Percentiles rank a stretch among this genome's conserved stretches.
Evolutionary conservation across 768 basidiomycete species (phyloP).

Genomic region (Baorangia bicolor): DNA sequence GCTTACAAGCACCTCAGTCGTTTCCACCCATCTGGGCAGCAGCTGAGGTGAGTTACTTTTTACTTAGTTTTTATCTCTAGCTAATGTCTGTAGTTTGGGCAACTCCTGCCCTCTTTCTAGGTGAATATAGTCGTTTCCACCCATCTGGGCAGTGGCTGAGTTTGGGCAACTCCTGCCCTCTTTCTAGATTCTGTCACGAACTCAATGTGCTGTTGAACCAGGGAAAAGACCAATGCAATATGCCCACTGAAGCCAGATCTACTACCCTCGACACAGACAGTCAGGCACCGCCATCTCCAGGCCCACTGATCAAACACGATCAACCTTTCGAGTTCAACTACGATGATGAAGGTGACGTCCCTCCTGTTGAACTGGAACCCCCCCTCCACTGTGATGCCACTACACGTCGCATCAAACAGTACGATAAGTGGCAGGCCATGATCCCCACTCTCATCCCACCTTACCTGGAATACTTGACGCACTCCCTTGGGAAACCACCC

Average conservation of each 20-base stretch:
- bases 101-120: no score
- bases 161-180: no score
- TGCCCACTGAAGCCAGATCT: not conserved
- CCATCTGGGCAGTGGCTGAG: no score
- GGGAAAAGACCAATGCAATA: not conserved
- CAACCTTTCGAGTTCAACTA: not conserved
- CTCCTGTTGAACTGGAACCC: not conserved
- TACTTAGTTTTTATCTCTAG: no score
- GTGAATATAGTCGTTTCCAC: no score
- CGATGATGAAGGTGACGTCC: not conserved
- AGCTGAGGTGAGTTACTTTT: no score
- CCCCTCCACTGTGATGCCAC: not conserved
- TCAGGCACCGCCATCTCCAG: not conserved
- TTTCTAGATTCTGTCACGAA: no score
- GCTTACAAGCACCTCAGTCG: no score
- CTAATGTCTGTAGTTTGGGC: no score
- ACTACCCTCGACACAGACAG: not conserved
- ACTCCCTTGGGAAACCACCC: not conserved
- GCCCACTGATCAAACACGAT: not conserved
- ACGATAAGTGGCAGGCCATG: not conserved
- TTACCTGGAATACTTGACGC: not conserved
- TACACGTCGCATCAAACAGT: not conserved
- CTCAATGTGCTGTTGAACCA: not conserved
- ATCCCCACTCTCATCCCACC: not conserved
- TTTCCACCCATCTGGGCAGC: no score